Base-by-base conservation (phyloP, 371 early-diverging fungal genomes). In the Haplosporangium sp. region DNA sequence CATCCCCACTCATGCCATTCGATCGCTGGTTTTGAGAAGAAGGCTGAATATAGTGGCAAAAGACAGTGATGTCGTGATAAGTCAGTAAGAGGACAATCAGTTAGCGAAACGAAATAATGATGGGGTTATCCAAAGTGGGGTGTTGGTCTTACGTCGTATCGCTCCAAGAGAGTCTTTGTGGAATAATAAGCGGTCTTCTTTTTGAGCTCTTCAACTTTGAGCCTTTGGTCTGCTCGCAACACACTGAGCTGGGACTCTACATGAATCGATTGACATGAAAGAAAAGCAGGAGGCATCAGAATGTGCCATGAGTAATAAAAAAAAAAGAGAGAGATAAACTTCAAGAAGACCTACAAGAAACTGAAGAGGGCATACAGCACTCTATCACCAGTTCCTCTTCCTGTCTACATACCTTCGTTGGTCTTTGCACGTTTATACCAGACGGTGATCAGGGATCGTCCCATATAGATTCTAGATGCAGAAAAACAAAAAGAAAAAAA, bases 111-210 rank as follows among this genome's bases (percentile, higher is more conserved):
- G 16, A 45, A 16, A 16, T 16, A 43, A 59, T 46, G 12, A 18
- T 23, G 14, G 38, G 12, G 16, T n/a, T 20, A 12, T 16, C 6
- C 18, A 51, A 41, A 12, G 37, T 12, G 50, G 21, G 43, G 50
- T 12, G n/a, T 45, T 46, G 20, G 14, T 10, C 52, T 70, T 54
- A 77, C 74, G 53, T 95, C 96, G 82, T 95, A 98, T 51, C 94
- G 87, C 76, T 99, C 98, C 40, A 99, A 81, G 45, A 99, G 83
- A 16, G 86, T 93, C 74, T 95, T 94, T 18, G 98, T 97, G 20
- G 90, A 84, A 67, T 95, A 94, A 62, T 88, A 90, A 6, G 86
- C 84, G 3, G 86, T 86, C 69, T 92, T 92, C 53, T 83, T 86
- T 70, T 92, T 92, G 63, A 93, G 82, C 64, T 87, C 83, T 45